Conservation (phyloP, 2,329 filamentous ascomycete genomes). For the Penicillium sp. region DNA sequence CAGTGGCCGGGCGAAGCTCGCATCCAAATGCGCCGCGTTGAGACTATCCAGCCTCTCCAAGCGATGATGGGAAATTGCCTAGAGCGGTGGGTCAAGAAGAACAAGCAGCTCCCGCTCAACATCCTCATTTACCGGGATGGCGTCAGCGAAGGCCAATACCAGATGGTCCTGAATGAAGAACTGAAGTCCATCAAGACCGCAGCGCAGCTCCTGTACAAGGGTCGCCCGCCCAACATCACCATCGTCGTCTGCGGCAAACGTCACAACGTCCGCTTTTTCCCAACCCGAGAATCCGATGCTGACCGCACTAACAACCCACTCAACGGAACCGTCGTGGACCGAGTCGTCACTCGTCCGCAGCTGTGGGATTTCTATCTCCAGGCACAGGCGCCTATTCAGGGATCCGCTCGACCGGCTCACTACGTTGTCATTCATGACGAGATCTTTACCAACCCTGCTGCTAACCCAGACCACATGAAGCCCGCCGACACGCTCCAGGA, state of each 20-base stretch:
- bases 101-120: slow-evolving; percentile 61
- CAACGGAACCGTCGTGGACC: slow-evolving; percentile 77
- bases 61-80: slow-evolving; percentile 61
- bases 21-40: slow-evolving; percentile 50
- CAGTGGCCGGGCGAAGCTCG: slow-evolving; percentile 73
- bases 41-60: slow-evolving; percentile 46
- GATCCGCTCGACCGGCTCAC: slow-evolving; percentile 76
- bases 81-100: slow-evolving; percentile 59
- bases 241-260: slow-evolving; percentile 80
- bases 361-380: slow-evolving; percentile 83
- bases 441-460: slow-evolving; percentile 50
- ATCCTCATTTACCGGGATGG: slow-evolving; percentile 85
- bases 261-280: slow-evolving; percentile 82
- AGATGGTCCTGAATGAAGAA: slow-evolving; percentile 63
- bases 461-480: slow-evolving; percentile 1
- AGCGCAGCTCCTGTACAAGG: slow-evolving; percentile 42
- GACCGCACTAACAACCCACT: slow-evolving; percentile 61
- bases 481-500: slow-evolving; percentile 17
- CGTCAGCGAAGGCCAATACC: slow-evolving; percentile 80
- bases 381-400: slow-evolving; percentile 73
- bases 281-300: slow-evolving; percentile 51
- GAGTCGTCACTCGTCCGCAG: slow-evolving; percentile 68
- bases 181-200: slow-evolving; percentile 54
- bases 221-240: slow-evolving; percentile 57
- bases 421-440: slow-evolving; percentile 71